These are phyloP conservation scores for Tricholomella constricta DNA, from an alignment of 768 basidiomycete genomes.

Conservation along the genomic window DNA sequence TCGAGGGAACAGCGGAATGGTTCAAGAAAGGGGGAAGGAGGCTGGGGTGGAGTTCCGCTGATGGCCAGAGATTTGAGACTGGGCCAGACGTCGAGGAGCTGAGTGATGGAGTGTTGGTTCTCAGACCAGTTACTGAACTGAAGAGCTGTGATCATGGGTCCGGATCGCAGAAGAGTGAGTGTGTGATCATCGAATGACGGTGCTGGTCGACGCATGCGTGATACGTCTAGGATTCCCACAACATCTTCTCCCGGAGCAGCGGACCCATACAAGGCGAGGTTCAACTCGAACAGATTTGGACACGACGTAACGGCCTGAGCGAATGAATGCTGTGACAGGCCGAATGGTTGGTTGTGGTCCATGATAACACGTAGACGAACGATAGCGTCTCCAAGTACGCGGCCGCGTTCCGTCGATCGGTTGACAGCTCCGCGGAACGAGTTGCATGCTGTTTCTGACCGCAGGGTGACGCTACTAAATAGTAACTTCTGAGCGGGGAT, in stretches of 20 bases:
- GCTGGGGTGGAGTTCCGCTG: slow-evolving; percentile 58
- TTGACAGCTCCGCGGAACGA: slow-evolving; percentile 57
- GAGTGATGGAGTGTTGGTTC: slow-evolving; percentile 53
- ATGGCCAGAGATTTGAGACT: slow-evolving; percentile 56
- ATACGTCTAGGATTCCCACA: slow-evolving; percentile 46
- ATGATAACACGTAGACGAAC: slow-evolving; percentile 55
- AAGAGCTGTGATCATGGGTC: slow-evolving; percentile 54
- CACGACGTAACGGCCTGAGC: slow-evolving; percentile 59
- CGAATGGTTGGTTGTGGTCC: slow-evolving; percentile 68
- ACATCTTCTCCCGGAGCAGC: slow-evolving; percentile 52
- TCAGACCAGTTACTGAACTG: slow-evolving; percentile 76
- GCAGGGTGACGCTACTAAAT: slow-evolving; percentile 58
- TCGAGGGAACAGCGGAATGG: slow-evolving; percentile 51
- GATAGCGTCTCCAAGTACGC: slow-evolving; percentile 55
- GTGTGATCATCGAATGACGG: slow-evolving; percentile 57
- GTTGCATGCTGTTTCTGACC: slow-evolving; percentile 52
- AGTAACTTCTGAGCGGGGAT: slow-evolving; percentile 63
- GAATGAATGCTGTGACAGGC: slow-evolving; percentile 57
- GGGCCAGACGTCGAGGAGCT: slow-evolving; percentile 68
- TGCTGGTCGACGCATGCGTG: slow-evolving; percentile 50
- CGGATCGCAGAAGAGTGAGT: slow-evolving; percentile 51
- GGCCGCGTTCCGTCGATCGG: slow-evolving; percentile 46
- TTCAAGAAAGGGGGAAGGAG: slow-evolving; percentile 40
- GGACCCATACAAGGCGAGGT: slow-evolving; percentile 60
- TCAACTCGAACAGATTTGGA: slow-evolving; percentile 57